phyloP scores from a whole-genome alignment of 1,284 basidiomycete species.

The Trichosporon coremiiforme region DNA sequence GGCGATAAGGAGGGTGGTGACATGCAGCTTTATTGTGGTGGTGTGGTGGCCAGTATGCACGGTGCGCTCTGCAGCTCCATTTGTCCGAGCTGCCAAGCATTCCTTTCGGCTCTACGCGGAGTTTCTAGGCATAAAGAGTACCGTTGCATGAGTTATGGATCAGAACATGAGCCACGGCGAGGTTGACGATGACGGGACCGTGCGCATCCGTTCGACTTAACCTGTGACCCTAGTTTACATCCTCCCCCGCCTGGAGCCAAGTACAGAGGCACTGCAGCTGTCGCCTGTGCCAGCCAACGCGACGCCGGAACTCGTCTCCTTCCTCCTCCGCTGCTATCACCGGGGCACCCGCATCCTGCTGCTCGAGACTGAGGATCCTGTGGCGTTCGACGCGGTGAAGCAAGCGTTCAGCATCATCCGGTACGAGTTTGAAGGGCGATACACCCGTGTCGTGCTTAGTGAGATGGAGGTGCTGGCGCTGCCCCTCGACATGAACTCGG shows the following conservation, averaged over 20 bases:
- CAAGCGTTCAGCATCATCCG: not conserved
- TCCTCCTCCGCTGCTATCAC: slow-evolving; percentile 6
- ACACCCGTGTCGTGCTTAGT: not conserved
- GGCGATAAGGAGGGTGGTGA: too few relatives aligned
- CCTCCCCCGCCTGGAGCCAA: not conserved
- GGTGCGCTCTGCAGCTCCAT: too few relatives aligned
- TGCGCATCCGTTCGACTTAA: too few relatives aligned
- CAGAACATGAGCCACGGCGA: too few relatives aligned
- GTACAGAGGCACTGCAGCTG: not conserved
- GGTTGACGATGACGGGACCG: too few relatives aligned
- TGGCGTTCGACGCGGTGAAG: not conserved
- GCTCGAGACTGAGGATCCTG: not conserved
- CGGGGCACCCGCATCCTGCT: not conserved
- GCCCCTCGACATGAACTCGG: not conserved
- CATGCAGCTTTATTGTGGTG: too few relatives aligned
- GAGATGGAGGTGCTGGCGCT: not conserved
- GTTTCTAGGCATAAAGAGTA: too few relatives aligned
- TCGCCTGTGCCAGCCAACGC: not conserved
- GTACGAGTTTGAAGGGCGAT: not conserved
- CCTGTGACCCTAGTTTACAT: too few relatives aligned
- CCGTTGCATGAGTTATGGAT: too few relatives aligned
- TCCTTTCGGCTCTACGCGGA: too few relatives aligned
- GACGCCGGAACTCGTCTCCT: not conserved
- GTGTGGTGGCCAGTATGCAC: too few relatives aligned
- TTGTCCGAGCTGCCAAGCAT: too few relatives aligned